A percentile compares a stretch with the other conserved stretches of the same genome.
Conservation (phyloP, 2,329 filamentous ascomycete genomes). For the Boeremia lycopersici region DNA sequence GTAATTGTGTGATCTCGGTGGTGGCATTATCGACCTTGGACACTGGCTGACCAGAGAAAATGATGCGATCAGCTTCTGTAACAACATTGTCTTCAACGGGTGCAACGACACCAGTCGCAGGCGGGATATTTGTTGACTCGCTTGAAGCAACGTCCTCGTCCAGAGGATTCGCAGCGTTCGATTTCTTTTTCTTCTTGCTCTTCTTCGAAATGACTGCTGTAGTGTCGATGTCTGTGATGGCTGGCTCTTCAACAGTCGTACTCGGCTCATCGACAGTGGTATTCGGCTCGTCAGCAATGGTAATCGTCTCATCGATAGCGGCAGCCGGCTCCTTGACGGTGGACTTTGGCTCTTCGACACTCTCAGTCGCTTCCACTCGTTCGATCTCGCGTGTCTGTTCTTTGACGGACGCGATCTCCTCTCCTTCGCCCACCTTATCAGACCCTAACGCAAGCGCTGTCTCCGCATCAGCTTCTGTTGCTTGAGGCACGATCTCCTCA, state of each 20-base stretch:
- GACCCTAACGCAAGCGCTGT: not conserved
- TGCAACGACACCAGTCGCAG: not conserved
- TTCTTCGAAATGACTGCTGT: conserved; percentile 25
- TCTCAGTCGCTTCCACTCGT: not conserved
- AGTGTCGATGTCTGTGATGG: conserved; percentile 2
- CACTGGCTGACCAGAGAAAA: not conserved
- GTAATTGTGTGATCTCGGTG: not conserved
- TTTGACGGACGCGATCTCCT: not conserved
- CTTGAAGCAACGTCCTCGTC: not conserved
- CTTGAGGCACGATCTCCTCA: conserved; percentile 5
- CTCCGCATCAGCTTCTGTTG: not conserved
- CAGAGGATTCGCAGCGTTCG: conserved; percentile 11
- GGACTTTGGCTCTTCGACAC: not conserved
- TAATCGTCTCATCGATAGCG: not conserved
- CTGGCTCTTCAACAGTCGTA: not conserved
- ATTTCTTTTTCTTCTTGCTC: conserved; percentile 33
- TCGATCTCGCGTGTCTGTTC: not conserved
- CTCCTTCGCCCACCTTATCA: not conserved
- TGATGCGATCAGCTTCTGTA: not conserved
- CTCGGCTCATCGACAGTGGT: not conserved
- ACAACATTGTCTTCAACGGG: not conserved
- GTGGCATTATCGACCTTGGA: not conserved
- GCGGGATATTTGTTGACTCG: not conserved
- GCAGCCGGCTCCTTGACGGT: not conserved
- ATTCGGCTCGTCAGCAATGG: not conserved